These are phyloP conservation scores for Nematocida displodere DNA, from an alignment of 371 early-diverging fungal genomes.

Conservation along the genomic window DNA sequence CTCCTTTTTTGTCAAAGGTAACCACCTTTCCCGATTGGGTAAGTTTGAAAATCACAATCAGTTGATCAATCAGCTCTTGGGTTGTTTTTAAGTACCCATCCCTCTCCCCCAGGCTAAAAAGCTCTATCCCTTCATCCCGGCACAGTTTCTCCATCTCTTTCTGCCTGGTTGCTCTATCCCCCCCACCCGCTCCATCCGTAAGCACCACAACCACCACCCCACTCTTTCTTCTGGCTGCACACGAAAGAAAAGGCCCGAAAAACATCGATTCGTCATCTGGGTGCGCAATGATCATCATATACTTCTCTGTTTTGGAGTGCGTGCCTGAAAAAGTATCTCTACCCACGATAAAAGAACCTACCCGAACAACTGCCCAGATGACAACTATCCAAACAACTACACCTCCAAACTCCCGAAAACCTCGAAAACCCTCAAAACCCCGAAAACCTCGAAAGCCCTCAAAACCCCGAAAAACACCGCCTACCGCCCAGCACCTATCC, in stretches of 20 bases:
- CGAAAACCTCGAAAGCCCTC: neutral
- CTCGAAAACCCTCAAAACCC: neutral
- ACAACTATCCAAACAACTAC: neutral
- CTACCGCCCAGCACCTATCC: neutral
- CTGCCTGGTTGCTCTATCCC: constrained; percentile 61
- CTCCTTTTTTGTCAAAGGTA: constrained; percentile 83
- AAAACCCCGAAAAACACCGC: neutral
- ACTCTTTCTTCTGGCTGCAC: constrained; percentile 64
- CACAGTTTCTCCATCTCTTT: constrained; percentile 46
- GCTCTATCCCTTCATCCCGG: neutral
- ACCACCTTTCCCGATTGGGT: constrained; percentile 67
- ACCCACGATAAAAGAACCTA: neutral
- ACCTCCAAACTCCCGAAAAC: neutral
- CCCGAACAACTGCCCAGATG: neutral
- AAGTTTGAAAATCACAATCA: constrained; percentile 16
- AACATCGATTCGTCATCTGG: constrained; percentile 99
- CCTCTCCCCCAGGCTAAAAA: constrained; percentile 37
- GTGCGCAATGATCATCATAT: constrained; percentile 80
- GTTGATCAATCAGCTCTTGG: constrained; percentile 12
- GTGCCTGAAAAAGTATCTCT: neutral
- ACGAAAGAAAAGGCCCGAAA: constrained; percentile 77
- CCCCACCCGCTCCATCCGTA: constrained; percentile 72
- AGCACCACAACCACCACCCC: constrained; percentile 67
- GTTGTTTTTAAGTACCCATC: constrained; percentile 57
- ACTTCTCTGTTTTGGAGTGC: constrained; percentile 1